These are phyloP conservation scores for Aureobasidium subglaciale DNA, from an alignment of 2,329 filamentous ascomycete species.

Conservation along the genomic window DNA sequence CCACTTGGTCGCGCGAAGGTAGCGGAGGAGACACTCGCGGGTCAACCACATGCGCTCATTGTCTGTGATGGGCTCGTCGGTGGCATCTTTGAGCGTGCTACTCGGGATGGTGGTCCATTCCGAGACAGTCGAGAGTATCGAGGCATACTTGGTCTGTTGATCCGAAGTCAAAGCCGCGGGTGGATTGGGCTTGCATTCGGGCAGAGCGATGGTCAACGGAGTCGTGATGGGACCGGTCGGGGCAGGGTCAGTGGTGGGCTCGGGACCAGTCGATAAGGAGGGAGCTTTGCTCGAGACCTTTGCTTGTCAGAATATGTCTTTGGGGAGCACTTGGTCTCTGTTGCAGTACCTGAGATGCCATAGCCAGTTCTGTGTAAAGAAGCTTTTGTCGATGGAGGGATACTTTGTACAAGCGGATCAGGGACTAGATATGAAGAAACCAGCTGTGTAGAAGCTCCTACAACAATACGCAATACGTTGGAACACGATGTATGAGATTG, in stretches of 20 bases:
- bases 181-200: slow-evolving; percentile 51
- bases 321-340: background rate
- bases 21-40: slow-evolving; percentile 83
- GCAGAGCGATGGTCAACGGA: slow-evolving; percentile 27
- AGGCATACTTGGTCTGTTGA: slow-evolving; percentile 73
- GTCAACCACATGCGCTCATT: slow-evolving; percentile 85
- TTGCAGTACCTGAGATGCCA: background rate
- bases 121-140: slow-evolving; percentile 63
- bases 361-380: background rate
- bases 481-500: background rate
- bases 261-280: slow-evolving; percentile 21
- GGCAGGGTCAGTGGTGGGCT: slow-evolving; percentile 20
- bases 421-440: background rate
- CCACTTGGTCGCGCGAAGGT: slow-evolving; percentile 93
- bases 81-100: slow-evolving; percentile 51
- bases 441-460: background rate
- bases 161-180: slow-evolving; percentile 61
- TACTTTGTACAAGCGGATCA: background rate
- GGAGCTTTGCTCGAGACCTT: slow-evolving; percentile 15
- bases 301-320: background rate
- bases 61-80: slow-evolving; percentile 62
- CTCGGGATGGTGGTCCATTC: slow-evolving; percentile 65
- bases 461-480: background rate
- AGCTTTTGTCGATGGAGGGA: background rate
- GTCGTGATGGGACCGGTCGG: slow-evolving; percentile 26